Percentiles rank a stretch among this genome's conserved stretches.
These are phyloP conservation scores for Boletus patriciae DNA, from an alignment of 768 basidiomycete species.

Conservation along the genomic window DNA sequence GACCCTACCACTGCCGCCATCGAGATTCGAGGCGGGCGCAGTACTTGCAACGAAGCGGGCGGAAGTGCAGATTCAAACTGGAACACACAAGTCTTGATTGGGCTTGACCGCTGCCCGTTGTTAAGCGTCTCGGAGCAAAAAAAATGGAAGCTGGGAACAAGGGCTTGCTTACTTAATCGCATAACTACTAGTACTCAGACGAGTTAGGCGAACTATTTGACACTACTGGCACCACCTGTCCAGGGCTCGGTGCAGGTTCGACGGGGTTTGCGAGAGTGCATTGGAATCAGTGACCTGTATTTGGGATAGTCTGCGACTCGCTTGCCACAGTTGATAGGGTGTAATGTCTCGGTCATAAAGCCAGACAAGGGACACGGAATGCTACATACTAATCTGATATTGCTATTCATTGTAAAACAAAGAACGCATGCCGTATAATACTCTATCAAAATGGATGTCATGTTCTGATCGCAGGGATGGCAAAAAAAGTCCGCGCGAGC, in stretches of 20 bases:
- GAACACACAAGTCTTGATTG: slow-evolving; percentile 12
- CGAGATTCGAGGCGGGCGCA: slow-evolving; percentile 20
- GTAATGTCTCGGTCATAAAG: slow-evolving; percentile 13
- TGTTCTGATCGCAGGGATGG: slow-evolving; percentile 1
- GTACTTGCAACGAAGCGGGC: slow-evolving; percentile 25
- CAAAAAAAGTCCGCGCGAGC: slow-evolving; percentile 15
- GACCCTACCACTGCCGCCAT: slow-evolving; percentile 8
- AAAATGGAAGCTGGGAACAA: slow-evolving; percentile 29
- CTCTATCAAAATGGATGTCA: slow-evolving; percentile 11
- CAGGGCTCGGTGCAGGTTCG: slow-evolving; percentile 26
- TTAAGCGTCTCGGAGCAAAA: slow-evolving; percentile 28
- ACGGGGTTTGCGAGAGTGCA: slow-evolving; percentile 17
- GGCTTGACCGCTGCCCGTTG: slow-evolving; percentile 10
- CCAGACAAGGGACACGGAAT: slow-evolving; percentile 9
- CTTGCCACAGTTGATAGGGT: slow-evolving; percentile 1
- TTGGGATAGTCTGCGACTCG: slow-evolving; percentile 8
- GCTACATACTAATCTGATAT: neutral
- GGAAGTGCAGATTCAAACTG: slow-evolving; percentile 7
- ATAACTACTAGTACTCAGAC: slow-evolving; percentile 4
- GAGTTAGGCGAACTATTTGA: slow-evolving; percentile 18
- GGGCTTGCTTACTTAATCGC: slow-evolving; percentile 24
- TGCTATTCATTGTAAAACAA: slow-evolving; percentile 7
- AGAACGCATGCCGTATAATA: slow-evolving; percentile 8
- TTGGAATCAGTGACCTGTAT: slow-evolving; percentile 11
- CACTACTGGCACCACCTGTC: slow-evolving; percentile 8